phyloP scores from a whole-genome alignment of 2,329 filamentous ascomycete species.

The Fusarium sp. region DNA sequence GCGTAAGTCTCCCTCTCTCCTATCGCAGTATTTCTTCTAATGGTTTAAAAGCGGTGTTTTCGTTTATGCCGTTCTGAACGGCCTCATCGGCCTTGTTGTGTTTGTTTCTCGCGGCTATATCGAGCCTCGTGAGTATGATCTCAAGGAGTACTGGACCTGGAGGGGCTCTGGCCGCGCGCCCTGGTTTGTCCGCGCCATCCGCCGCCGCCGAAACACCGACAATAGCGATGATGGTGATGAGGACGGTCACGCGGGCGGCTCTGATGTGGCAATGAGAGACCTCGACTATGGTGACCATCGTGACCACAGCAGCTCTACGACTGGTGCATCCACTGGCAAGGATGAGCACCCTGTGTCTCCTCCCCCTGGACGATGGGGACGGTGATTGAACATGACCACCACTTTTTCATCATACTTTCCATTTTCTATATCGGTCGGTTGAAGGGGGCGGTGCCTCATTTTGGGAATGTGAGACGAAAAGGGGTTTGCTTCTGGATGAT shows the following conservation, averaged over 20 bases:
- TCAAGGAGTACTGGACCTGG: constrained; percentile 70
- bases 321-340: constrained; percentile 44
- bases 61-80: constrained; percentile 64
- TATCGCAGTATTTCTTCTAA: constrained; percentile 11
- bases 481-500: constrained; percentile 26
- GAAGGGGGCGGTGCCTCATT: constrained; percentile 18
- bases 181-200: constrained; percentile 60
- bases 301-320: constrained; percentile 35
- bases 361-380: constrained; percentile 32
- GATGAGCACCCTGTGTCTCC: constrained; percentile 43
- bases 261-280: constrained; percentile 27
- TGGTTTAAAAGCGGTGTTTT: constrained; percentile 62
- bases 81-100: constrained; percentile 61
- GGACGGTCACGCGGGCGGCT: constrained; percentile 26
- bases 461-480: constrained; percentile 25
- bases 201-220: constrained; percentile 22
- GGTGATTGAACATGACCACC: constrained; percentile 1
- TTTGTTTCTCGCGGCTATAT: constrained; percentile 58
- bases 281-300: constrained; percentile 19
- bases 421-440: constrained; percentile 26
- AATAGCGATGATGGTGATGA: background rate
- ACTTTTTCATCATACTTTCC: background rate
- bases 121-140: constrained; percentile 65
- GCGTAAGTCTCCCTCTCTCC: constrained; percentile 63
- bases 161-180: constrained; percentile 62